phyloP scores from a whole-genome alignment of 345 rosid genomes.

The Brassica cretica region DNA sequence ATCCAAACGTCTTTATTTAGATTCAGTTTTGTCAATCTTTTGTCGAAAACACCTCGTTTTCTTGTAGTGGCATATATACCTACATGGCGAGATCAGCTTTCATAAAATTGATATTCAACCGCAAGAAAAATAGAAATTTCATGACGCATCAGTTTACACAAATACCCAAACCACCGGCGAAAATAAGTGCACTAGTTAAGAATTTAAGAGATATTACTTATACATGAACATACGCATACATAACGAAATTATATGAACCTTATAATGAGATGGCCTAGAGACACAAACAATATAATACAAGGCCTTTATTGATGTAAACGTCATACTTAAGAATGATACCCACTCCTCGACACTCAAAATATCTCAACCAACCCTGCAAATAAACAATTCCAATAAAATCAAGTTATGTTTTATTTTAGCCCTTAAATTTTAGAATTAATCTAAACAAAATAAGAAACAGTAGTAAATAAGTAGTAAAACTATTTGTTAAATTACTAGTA shows the following conservation, averaged over 20 bases:
- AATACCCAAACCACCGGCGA: background rate
- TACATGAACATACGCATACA: background rate
- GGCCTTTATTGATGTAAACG: conserved; percentile 21
- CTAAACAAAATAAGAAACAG: background rate
- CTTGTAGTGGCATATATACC: too few species aligned
- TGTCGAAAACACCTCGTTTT: too few species aligned
- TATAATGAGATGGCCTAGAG: background rate
- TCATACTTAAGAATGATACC: background rate
- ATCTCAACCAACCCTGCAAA: conserved; percentile 33
- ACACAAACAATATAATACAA: conserved; percentile 17
- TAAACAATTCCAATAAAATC: background rate
- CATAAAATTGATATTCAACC: too few species aligned
- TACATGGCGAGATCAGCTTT: too few species aligned
- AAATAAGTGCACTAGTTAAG: background rate
- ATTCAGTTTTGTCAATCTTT: too few species aligned
- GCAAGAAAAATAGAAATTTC: too few species aligned
- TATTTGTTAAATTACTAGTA: background rate
- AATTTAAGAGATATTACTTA: background rate
- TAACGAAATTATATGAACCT: conserved; percentile 2
- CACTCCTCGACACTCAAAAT: background rate
- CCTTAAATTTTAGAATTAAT: background rate
- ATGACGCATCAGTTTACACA: background rate
- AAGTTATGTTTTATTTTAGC: background rate
- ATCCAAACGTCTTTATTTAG: too few species aligned
- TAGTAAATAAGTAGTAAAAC: background rate